phyloP scores from a whole-genome alignment of 2,329 filamentous ascomycete genomes.

The Biscogniauxia marginata region DNA sequence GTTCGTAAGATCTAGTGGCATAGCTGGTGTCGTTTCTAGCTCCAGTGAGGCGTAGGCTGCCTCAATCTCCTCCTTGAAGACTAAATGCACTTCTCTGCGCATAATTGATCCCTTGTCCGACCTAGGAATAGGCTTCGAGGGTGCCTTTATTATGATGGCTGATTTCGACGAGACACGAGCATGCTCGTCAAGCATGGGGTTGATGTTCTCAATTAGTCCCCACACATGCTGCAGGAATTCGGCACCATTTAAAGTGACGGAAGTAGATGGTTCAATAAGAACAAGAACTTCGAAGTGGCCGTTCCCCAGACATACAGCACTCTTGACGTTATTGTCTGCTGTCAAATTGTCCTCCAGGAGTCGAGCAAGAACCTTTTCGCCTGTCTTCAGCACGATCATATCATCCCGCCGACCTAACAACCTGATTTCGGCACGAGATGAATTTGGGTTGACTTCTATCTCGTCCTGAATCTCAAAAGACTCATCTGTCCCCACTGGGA shows the following conservation, averaged over 20 bases:
- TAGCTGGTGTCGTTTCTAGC: neutral
- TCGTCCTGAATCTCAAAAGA: constrained; percentile 34
- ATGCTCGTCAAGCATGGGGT: constrained; percentile 15
- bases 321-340: constrained; percentile 3
- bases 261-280: constrained; percentile 10
- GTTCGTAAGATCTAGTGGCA: constrained; percentile 3
- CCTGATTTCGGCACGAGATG: constrained; percentile 21
- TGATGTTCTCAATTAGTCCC: constrained; percentile 8
- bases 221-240: constrained; percentile 7
- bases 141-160: constrained; percentile 15
- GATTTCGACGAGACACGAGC: constrained; percentile 14
- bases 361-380: constrained; percentile 19
- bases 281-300: constrained; percentile 19
- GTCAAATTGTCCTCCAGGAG: constrained; percentile 11
- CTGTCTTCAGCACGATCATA: constrained; percentile 19
- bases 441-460: constrained; percentile 28
- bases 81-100: constrained; percentile 11
- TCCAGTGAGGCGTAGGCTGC: constrained; percentile 21
- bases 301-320: constrained; percentile 15
- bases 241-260: neutral
- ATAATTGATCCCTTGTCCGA: constrained; percentile 21
- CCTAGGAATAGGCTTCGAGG: constrained; percentile 12
- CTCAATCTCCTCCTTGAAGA: constrained; percentile 19
- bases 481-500: constrained; percentile 28
- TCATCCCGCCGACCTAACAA: constrained; percentile 35